A percentile compares a stretch with the other conserved stretches of the same genome.
phyloP scores from a whole-genome alignment of 2,329 filamentous ascomycete species.

The Cordyceps farinosa region DNA sequence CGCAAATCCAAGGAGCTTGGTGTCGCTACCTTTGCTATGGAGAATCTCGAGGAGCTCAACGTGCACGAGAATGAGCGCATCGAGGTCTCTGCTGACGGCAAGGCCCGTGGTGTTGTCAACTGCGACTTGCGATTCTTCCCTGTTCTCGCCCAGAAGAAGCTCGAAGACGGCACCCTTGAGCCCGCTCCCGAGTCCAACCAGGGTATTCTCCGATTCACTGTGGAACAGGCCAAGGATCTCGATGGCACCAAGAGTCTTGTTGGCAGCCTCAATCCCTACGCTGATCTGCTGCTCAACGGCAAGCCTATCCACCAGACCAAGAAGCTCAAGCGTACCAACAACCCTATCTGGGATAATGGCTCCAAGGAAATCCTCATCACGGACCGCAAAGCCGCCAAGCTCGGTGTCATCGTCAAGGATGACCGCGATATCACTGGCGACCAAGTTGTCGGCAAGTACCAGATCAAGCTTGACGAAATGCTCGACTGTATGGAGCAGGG shows the following conservation, averaged over 20 bases:
- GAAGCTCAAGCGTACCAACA: constrained; percentile 94
- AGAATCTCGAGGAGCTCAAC: constrained; percentile 71
- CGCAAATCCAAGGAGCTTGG: constrained; percentile 96
- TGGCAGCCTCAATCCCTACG: constrained; percentile 83
- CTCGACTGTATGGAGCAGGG: constrained; percentile 86
- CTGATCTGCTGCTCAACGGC: constrained; percentile 80
- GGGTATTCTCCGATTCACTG: constrained; percentile 87
- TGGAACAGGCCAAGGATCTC: constrained; percentile 95
- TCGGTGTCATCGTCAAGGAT: constrained; percentile 92
- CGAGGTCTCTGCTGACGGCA: constrained; percentile 80
- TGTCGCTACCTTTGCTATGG: constrained; percentile 77
- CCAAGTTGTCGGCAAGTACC: constrained; percentile 83
- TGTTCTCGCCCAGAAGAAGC: constrained; percentile 68
- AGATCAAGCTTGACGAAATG: constrained; percentile 94
- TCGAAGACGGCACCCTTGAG: constrained; percentile 72
- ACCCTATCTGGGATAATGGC: constrained; percentile 91
- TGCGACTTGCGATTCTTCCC: constrained; percentile 94
- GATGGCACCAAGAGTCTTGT: constrained; percentile 90
- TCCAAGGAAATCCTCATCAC: constrained; percentile 94
- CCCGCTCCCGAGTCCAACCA: constrained; percentile 87
- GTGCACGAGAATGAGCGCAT: constrained; percentile 82
- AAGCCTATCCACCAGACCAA: constrained; percentile 87
- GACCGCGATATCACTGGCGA: constrained; percentile 82
- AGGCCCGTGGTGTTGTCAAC: constrained; percentile 73
- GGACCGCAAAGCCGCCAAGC: constrained; percentile 82